A percentile compares a stretch with the other conserved stretches of the same genome.
Conservation (phyloP, 2,329 filamentous ascomycete genomes). For the Curvularia eragrostidis region DNA sequence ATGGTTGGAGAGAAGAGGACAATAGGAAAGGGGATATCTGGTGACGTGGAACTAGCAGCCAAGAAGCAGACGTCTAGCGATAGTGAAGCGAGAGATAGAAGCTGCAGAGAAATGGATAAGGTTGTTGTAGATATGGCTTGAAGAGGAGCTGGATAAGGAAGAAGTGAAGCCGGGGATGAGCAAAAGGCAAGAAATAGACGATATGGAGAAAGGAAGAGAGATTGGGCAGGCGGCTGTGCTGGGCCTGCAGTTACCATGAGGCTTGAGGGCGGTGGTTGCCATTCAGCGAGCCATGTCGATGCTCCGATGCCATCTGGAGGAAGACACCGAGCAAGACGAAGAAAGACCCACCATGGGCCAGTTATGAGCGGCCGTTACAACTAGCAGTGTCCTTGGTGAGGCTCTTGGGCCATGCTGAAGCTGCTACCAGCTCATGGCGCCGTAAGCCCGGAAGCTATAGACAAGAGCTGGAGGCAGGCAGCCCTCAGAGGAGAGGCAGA, state of each 20-base stretch:
- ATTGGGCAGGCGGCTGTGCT: neutral
- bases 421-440: neutral
- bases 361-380: neutral
- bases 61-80: neutral
- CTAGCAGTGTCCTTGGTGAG: neutral
- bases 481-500: neutral
- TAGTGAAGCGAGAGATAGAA: slow-evolving; percentile 1
- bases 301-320: neutral
- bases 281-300: neutral
- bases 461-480: neutral
- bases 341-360: neutral
- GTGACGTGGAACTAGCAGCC: slow-evolving; percentile 4
- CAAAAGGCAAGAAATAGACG: neutral
- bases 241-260: neutral
- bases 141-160: slow-evolving; percentile 3
- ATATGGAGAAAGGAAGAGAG: neutral
- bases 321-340: neutral
- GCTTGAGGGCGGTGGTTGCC: neutral
- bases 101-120: slow-evolving; percentile 7
- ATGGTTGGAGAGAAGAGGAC: slow-evolving; percentile 48
- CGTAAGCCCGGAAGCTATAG: neutral
- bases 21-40: slow-evolving; percentile 1
- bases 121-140: neutral
- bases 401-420: neutral
- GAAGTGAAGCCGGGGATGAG: neutral